Conservation (phyloP, 257 asterid species). For the Primulina huaijiensis region DNA sequence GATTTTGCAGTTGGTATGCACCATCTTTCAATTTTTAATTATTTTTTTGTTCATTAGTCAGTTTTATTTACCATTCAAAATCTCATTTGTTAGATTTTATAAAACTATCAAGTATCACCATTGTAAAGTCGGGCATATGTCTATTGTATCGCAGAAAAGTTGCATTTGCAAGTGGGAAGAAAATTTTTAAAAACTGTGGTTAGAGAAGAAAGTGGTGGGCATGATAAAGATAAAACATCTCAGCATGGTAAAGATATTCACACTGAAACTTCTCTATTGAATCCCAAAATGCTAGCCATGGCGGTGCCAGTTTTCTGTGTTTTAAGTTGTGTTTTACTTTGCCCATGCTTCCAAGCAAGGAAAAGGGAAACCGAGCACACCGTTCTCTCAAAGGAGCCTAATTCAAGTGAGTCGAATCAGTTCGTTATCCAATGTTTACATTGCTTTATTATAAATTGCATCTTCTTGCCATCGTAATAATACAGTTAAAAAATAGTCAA, state of each 20-base stretch:
- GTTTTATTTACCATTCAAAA: background rate
- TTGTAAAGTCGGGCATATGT: constrained; percentile 9
- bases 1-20: constrained; percentile 48
- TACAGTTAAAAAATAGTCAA: background rate
- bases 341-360: constrained; percentile 87
- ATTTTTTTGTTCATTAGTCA: background rate
- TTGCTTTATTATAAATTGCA: background rate
- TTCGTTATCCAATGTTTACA: constrained; percentile 7
- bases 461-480: background rate
- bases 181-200: constrained; percentile 40
- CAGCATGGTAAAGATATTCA: constrained; percentile 33
- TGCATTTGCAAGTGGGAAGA: constrained; percentile 45
- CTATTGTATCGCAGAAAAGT: constrained; percentile 42
- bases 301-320: constrained; percentile 68
- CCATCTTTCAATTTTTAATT: constrained; percentile 7
- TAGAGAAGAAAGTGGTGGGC: constrained; percentile 41
- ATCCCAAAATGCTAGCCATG: constrained; percentile 54
- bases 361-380: constrained; percentile 52
- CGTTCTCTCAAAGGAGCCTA: constrained; percentile 62
- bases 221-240: constrained; percentile 25
- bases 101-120: background rate
- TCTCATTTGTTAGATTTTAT: constrained; percentile 12
- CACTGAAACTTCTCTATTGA: constrained; percentile 31
- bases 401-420: constrained; percentile 61
- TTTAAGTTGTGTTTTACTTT: constrained; percentile 61